A percentile compares a stretch with the other conserved stretches of the same genome.
phyloP scores from a whole-genome alignment of 2,329 filamentous ascomycete genomes.

The Diaporthe citrichinensis region DNA sequence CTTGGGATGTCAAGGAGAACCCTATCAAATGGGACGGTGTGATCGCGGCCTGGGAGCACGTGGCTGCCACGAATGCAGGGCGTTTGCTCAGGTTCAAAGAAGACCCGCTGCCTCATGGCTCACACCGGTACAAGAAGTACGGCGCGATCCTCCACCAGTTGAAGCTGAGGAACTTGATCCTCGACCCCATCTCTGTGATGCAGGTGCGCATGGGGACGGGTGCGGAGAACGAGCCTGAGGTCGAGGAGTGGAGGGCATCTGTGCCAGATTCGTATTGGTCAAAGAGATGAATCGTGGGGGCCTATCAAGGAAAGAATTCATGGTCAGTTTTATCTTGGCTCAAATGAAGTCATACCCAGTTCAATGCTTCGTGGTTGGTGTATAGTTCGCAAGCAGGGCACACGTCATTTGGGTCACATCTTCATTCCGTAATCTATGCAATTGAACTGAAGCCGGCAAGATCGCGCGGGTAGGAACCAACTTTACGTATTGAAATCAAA shows the following conservation, averaged over 20 bases:
- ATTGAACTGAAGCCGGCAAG: too few relatives aligned
- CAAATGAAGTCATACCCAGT: rapidly evolving
- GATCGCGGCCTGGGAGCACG: not conserved
- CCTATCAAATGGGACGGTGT: not conserved
- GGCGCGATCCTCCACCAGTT: not conserved
- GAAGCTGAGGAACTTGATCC: constrained; percentile 9
- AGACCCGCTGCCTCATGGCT: not conserved
- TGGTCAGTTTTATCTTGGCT: too few relatives aligned
- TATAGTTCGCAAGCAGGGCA: too few relatives aligned
- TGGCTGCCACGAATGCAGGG: not conserved
- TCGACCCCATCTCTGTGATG: constrained; percentile 2
- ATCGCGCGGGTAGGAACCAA: too few relatives aligned
- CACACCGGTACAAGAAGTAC: not conserved
- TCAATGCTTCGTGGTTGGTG: too few relatives aligned
- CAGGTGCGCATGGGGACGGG: not conserved
- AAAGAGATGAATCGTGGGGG: not conserved
- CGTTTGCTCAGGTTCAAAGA: not conserved
- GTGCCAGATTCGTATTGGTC: not conserved
- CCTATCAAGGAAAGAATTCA: too few relatives aligned
- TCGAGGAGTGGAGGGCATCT: not conserved
- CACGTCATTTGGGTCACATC: too few relatives aligned
- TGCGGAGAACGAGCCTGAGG: not conserved
- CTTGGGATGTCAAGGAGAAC: not conserved
- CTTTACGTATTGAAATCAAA: too few relatives aligned
- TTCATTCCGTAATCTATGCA: too few relatives aligned